Base-by-base conservation (phyloP, 78 protist genomes). In the Isochrysis galbana region DNA sequence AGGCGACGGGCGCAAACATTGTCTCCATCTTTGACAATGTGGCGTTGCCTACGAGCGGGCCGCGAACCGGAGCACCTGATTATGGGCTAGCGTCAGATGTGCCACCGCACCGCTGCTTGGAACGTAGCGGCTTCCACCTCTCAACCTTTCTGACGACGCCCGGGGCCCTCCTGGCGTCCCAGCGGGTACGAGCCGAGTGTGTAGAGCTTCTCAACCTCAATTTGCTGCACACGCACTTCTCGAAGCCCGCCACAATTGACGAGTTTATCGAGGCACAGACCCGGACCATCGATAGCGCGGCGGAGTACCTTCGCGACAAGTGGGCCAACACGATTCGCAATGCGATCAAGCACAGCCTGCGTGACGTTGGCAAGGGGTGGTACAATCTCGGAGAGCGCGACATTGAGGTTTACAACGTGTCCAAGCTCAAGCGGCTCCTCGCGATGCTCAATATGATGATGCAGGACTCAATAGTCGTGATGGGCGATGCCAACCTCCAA, bases 1-100 rank as follows among this genome's bases (percentile, higher is more conserved):
- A 95, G 29, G 69, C 97, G 21, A 87, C 95, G 94, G 92, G 93
- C 90, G 17, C 87, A 70, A 61, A 94, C 42, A 32, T 93, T 29
- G 92, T 96, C 42, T 42, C n/a, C n/a, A n/a, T 34, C 77, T 11
- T 70, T 39, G 72, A 5, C 42, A 94, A 91, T 34, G 5, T 0
- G 23, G 45, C 0, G 72, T 38, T 34, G 38, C 47, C 26, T 32
- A 34, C 36, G 19, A 48, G 42, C 26, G 72, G 3, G 45, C n/a
- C 5, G 32, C 44, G 1, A 5, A 22, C 5, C 61, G 51, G n/a
- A n/a, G 69, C 25, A 82, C 29, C 32, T 44, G 39, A 17, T 44
- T 23, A 23, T 5, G 29, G 34, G 0, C 82, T 5, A 5, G 1
- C 17, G 25, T 19, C 29, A 5, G 74, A 67, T 11, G 7, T 67